Evolutionary conservation across 768 basidiomycete genomes (phyloP), one percentile per base, ranked within the genome.

Genomic region (Imleria badia): DNA sequence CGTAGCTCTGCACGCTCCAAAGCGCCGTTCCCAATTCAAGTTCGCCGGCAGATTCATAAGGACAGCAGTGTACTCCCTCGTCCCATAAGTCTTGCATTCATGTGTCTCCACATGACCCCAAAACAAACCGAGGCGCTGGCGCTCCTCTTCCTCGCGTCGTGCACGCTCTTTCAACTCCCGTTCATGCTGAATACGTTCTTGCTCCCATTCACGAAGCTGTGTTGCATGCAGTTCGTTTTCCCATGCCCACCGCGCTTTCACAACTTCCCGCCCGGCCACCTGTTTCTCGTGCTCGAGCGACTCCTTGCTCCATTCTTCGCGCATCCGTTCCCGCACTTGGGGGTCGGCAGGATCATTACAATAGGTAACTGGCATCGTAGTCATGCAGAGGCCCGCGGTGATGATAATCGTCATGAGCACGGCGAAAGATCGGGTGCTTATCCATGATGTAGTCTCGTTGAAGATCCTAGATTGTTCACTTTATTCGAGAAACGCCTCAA

Each of bases 61-160:
- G 6, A 60, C 47, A 0, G 73, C 72, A 11, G 66, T 64, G 11
- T 72, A 74, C 52, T 66, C 63, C 31, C 68, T 56, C 26, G 63
- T 65, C 1, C 59, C 66, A 15, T 66, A 72, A 0, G 65, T 61
- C 23, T 52, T 62, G 58, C 72, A 73, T 29, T 59, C 47, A 20
- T 67, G 63, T 3, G 51, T 43, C 17, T 55, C 48, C 23, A 65
- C 42, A 1, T 30, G 42, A 12, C 45, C 56, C 68, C 69, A 70
- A 31, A 48, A 65, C 44, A 73, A 50, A 19, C 52, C 29, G 9
- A 67, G 62, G 8, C 45, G 59, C 15, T 38, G 26, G 2, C 65
- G 65, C 23, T 68, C 66, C 1, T 49, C 49, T 11, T 58, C 60
- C 45, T 64, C 62, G 14, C 60, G 51, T 54, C 54, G 44, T 23